Conservation (phyloP, 305 asterid genomes). For the Lippia alba region DNA sequence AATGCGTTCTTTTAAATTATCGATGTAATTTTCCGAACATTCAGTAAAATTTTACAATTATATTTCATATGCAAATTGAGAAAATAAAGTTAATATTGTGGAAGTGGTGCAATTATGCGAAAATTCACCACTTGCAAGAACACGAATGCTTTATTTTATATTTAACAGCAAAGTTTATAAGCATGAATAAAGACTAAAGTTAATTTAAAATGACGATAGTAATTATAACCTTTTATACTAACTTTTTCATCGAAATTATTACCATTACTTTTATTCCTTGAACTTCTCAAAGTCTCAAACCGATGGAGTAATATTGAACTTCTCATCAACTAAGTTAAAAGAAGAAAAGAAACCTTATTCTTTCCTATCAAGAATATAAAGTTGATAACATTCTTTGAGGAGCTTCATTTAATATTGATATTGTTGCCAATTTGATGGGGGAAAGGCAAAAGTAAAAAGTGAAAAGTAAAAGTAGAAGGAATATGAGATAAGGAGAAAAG, state of each 20-base stretch:
- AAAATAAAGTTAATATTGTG: too few relatives aligned
- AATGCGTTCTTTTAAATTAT: too few relatives aligned
- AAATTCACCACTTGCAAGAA: too few relatives aligned
- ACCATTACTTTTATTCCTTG: constrained; percentile 1
- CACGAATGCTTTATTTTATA: neutral
- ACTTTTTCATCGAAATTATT: constrained; percentile 13
- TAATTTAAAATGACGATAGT: neutral
- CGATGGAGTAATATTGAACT: neutral
- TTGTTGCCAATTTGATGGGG: too few relatives aligned
- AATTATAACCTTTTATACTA: constrained; percentile 17
- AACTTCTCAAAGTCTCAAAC: constrained; percentile 6
- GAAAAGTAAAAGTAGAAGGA: too few relatives aligned
- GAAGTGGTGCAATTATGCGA: too few relatives aligned
- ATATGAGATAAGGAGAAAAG: too few relatives aligned
- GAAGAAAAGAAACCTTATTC: constrained; percentile 7
- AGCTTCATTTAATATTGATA: neutral
- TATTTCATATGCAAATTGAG: too few relatives aligned
- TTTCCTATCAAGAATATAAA: neutral
- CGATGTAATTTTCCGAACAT: too few relatives aligned
- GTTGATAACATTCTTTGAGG: constrained; percentile 6
- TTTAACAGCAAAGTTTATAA: neutral
- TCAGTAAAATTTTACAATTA: too few relatives aligned
- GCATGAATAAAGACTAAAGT: neutral
- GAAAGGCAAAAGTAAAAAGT: too few relatives aligned
- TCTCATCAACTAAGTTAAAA: constrained; percentile 10